phyloP scores from a whole-genome alignment of 1,284 basidiomycete species.

The Xerocomus amazonicus region DNA sequence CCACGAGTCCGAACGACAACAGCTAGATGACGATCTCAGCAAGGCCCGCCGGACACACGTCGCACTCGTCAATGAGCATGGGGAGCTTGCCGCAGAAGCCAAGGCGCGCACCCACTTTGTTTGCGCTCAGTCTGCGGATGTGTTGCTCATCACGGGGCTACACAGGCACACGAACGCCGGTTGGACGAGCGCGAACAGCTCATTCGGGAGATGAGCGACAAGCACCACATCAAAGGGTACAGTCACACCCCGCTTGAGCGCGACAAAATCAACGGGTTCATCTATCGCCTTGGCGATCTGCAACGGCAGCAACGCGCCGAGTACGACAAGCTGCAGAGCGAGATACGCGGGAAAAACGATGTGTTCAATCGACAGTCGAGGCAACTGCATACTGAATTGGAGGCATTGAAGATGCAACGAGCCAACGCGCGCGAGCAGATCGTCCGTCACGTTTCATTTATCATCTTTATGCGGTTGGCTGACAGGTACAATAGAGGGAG shows the following conservation, averaged over 20 bases:
- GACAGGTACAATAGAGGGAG: slow-evolving; percentile 38
- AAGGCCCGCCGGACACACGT: slow-evolving; percentile 54
- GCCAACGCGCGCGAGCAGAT: slow-evolving; percentile 57
- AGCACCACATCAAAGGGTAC: slow-evolving; percentile 74
- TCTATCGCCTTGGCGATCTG: slow-evolving; percentile 55
- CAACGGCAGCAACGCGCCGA: slow-evolving; percentile 53
- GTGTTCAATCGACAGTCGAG: slow-evolving; percentile 56
- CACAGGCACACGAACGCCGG: slow-evolving; percentile 75
- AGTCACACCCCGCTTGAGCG: slow-evolving; percentile 61
- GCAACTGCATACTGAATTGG: slow-evolving; percentile 50
- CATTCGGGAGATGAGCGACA: slow-evolving; percentile 68
- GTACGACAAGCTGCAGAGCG: slow-evolving; percentile 60
- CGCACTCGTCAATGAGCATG: slow-evolving; percentile 55
- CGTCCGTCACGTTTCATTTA: slow-evolving; percentile 38
- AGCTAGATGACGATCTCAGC: slow-evolving; percentile 60
- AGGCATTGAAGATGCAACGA: slow-evolving; percentile 51
- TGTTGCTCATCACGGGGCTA: too few species aligned
- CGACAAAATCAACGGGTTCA: slow-evolving; percentile 69
- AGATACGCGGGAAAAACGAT: slow-evolving; percentile 50
- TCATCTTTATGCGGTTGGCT: slow-evolving; percentile 1
- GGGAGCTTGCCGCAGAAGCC: slow-evolving; percentile 60
- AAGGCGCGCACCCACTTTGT: slow-evolving; percentile 44
- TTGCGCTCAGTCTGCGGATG: too few species aligned
- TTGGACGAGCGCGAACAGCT: slow-evolving; percentile 69
- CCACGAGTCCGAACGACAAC: slow-evolving; percentile 51